These are phyloP conservation scores for Leptodermis oblonga DNA, from an alignment of 257 asterid species.

Conservation along the genomic window DNA sequence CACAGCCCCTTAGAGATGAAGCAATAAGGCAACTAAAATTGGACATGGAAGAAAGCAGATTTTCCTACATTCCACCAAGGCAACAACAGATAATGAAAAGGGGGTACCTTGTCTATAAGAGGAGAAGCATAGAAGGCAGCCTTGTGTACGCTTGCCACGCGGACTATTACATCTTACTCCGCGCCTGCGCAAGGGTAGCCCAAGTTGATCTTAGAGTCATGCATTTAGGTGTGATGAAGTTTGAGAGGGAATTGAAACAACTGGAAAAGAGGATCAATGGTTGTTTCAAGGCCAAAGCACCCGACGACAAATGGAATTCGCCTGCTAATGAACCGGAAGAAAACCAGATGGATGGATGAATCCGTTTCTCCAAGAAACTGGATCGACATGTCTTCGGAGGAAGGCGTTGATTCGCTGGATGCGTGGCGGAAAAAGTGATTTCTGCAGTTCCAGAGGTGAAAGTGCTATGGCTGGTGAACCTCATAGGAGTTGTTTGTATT, in stretches of 20 bases:
- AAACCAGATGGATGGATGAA: neutral
- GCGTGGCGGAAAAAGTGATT: neutral
- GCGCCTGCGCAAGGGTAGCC: conserved; percentile 70
- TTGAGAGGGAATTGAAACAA: conserved; percentile 61
- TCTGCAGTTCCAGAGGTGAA: neutral
- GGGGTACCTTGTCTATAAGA: conserved; percentile 42
- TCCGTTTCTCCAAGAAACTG: neutral
- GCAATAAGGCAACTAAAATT: conserved; percentile 51
- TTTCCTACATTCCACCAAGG: conserved; percentile 62
- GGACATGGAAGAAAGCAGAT: conserved; percentile 64
- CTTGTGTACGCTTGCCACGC: conserved; percentile 66
- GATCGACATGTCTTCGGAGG: neutral
- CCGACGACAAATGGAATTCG: conserved; percentile 26
- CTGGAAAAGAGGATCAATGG: conserved; percentile 47
- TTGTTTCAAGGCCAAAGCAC: conserved; percentile 25
- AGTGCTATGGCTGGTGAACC: neutral
- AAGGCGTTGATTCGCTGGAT: neutral
- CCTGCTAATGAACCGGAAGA: conserved; percentile 21
- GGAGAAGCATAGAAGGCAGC: conserved; percentile 49
- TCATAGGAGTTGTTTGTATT: neutral
- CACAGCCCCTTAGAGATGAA: conserved; percentile 21
- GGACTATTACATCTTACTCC: conserved; percentile 69
- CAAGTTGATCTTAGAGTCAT: conserved; percentile 61
- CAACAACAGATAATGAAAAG: conserved; percentile 23
- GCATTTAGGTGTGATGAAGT: conserved; percentile 63